A percentile compares a stretch with the other conserved stretches of the same genome.
phyloP scores from a whole-genome alignment of 352 stramenopile species.

The Blastocystis sp. region DNA sequence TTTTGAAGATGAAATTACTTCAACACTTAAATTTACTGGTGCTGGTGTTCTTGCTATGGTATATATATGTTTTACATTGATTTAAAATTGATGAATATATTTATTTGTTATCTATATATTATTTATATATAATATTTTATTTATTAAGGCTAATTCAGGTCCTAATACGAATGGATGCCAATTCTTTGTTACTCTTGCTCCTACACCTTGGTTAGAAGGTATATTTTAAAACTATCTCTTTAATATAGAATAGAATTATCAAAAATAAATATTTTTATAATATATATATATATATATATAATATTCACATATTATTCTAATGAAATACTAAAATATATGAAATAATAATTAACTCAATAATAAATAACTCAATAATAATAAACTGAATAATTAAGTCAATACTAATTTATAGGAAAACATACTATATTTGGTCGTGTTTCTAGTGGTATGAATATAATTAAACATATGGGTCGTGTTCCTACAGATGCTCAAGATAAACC shows the following conservation, averaged over 20 bases:
- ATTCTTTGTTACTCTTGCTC: constrained; percentile 75
- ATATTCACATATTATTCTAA: no score
- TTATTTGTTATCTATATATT: neutral
- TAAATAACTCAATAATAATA: no score
- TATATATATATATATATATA: neutral
- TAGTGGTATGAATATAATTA: constrained; percentile 69
- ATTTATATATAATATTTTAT: constrained; percentile 14
- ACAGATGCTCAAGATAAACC: constrained; percentile 63
- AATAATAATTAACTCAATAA: no score
- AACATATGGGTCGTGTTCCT: constrained; percentile 65
- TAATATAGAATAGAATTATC: no score
- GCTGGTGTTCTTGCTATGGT: constrained; percentile 55
- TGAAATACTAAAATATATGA: no score
- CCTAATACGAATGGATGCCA: constrained; percentile 70
- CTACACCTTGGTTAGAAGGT: constrained; percentile 74
- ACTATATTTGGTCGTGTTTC: constrained; percentile 72
- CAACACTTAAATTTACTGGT: constrained; percentile 72
- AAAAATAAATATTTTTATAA: neutral
- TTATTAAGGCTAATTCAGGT: constrained; percentile 59
- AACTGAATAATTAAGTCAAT: no score
- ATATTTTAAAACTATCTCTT: constrained; percentile 11
- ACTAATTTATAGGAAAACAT: constrained; percentile 56
- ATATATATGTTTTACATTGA: neutral
- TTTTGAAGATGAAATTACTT: constrained; percentile 75
- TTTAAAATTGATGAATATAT: neutral